These are phyloP conservation scores for Pythium biforme DNA, from an alignment of 352 stramenopile genomes.

Conservation along the genomic window DNA sequence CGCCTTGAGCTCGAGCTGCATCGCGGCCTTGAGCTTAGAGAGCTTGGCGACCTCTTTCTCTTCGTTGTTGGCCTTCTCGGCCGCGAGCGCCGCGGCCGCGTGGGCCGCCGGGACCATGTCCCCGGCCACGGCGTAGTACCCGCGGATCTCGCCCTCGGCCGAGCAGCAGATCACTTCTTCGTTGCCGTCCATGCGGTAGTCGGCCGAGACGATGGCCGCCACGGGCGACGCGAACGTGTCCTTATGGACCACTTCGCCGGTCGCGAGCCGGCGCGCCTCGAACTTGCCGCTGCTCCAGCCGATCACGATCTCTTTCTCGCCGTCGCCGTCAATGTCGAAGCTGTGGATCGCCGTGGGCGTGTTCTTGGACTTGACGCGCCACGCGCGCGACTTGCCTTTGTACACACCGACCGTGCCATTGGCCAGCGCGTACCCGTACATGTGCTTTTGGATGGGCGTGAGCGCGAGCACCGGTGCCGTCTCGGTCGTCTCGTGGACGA, in stretches of 20 bases:
- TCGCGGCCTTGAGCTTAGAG: conserved; percentile 72
- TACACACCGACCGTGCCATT: conserved; percentile 95
- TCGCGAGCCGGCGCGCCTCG: conserved; percentile 64
- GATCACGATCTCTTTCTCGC: conserved; percentile 86
- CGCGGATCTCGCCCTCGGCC: conserved; percentile 74
- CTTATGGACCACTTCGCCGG: conserved; percentile 84
- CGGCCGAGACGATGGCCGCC: conserved; percentile 67
- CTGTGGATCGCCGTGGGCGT: conserved; percentile 68
- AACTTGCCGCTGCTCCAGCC: conserved; percentile 92
- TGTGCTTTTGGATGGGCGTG: conserved; percentile 60
- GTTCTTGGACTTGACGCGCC: conserved; percentile 93
- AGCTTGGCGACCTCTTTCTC: conserved; percentile 80
- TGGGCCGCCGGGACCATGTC: conserved; percentile 32
- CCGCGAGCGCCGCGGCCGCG: conserved; percentile 23
- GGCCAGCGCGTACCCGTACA: conserved; percentile 86
- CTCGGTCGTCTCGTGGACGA: conserved; percentile 88
- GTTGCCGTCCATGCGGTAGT: conserved; percentile 89
- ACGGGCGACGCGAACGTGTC: conserved; percentile 68
- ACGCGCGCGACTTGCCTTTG: conserved; percentile 80
- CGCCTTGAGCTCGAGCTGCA: conserved; percentile 77
- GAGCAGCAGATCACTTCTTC: conserved; percentile 89
- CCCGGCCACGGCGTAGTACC: conserved; percentile 51
- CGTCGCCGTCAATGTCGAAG: conserved; percentile 91
- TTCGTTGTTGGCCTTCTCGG: conserved; percentile 49
- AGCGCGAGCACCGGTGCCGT: conserved; percentile 77